Base-by-base conservation (phyloP, 768 basidiomycete genomes). In the Agrocybe chaxingu region DNA sequence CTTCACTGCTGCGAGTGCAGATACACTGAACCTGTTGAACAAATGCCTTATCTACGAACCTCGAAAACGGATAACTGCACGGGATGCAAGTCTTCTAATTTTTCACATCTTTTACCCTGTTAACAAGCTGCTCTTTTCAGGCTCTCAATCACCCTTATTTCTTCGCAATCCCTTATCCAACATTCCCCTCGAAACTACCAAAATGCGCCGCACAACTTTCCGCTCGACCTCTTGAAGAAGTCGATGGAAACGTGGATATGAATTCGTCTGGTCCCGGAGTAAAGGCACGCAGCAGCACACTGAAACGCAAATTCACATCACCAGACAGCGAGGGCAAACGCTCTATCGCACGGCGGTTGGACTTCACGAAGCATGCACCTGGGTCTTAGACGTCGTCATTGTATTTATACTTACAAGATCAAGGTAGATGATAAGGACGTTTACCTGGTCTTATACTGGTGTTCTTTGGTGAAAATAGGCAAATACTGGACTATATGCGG, bases 141-240 rank as follows among this genome's bases (percentile, higher is more conserved):
- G 90, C 92, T 7, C 81, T 99, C 11, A 66, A 78, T 42, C 94
- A 98, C 61, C 72, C 88, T 3, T 98, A 96, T 67, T 98, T 98
- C 74, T 80, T 81, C 37, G 81, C 89, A 8, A 73, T 89, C 3
- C 94, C 94, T 7, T 83, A 88, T 57, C 94, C 97, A 0, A 87
- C 94, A 0, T 87, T 90, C 55, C 93, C 93, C 0, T 85, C 84
- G 7, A 88, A 91, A 60, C 78, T 99, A 1, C 97, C 97, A 0
- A 92, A 95, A 80, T 78, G 76, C 49, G 66, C 70, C 31, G 68
- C 69, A 5, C 72, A 74, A 50, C 60, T 71, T 18, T 59, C 70
- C 5, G 65, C 70, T 13, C 74, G 83, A 29, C 82, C 89, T 4
- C 77, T 87, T 3, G 89, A 89, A 59, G 89, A 92, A 58, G 75